Base-by-base conservation (phyloP, 352 stramenopile species). In the Phytophthora idaei region DNA sequence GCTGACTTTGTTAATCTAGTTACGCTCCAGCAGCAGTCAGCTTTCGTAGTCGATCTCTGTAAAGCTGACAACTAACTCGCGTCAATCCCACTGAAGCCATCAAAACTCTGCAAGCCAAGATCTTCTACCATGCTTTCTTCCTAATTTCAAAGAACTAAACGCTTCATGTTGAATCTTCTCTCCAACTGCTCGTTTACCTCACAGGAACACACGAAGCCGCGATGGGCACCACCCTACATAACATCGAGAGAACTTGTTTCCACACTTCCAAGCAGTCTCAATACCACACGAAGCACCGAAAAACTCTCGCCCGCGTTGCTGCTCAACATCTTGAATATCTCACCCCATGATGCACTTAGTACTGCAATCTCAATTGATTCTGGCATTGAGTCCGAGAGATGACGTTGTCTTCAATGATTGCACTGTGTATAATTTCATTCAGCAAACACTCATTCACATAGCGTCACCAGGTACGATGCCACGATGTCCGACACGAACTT, bases 401-500 rank as follows among this genome's bases (percentile, higher is more conserved):
- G 47, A 64, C 1, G 66, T 44, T 14, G n/a, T 57, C 31, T 7
- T 49, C 25, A n/a, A 1, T 42, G 8, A 27, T 25, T 36, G 25
- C 27, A 1, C 41, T 31, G 21, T n/a, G 21, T 7, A 5, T 4
- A 27, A 61, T n/a, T 14, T 73, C 34, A 17, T 62, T 48, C 11
- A 90, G 41, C 29, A 89, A 46, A n/a, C 64, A 32, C 36, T 90
- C 73, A 21, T 90, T 46, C 12, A 93, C 61, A 27, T 84, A 92
- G 31, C 87, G 85, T 36, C 87, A 95, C 85, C 87, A 95, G 66
- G 49, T 89, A 93, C 31, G 57, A 9, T 9, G 67, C 50, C 64
- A 92, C 71, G 49, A 92, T 68, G 9, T 69, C 52, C 1, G 83
- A 89, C 3, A 90, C 54, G 17, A 90, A 82, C 39, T 60, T 66